phyloP scores from a whole-genome alignment of 2,329 filamentous ascomycete genomes.

The Sordariomycetes sp. region DNA sequence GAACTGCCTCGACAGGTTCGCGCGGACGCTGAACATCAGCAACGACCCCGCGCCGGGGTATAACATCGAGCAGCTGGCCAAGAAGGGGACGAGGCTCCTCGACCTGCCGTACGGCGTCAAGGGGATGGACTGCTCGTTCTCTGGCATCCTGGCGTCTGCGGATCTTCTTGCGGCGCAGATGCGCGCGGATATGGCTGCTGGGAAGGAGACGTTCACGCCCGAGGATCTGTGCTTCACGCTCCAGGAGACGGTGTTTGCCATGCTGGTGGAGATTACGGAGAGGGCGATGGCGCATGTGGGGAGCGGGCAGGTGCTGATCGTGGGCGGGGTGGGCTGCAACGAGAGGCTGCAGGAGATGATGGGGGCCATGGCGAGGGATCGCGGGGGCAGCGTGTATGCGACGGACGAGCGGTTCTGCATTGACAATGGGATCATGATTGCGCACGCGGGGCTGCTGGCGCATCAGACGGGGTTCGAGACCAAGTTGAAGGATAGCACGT shows the following conservation, averaged over 20 bases:
- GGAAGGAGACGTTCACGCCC: conserved; percentile 50
- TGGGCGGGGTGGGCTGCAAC: conserved; percentile 93
- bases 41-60: conserved; percentile 96
- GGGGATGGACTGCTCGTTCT: conserved; percentile 97
- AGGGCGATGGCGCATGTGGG: conserved; percentile 97
- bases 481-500: conserved; percentile 66
- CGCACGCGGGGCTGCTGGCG: conserved; percentile 81
- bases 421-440: conserved; percentile 99
- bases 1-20: conserved; percentile 94
- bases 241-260: conserved; percentile 90
- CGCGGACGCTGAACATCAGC: conserved; percentile 76
- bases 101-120: conserved; percentile 95
- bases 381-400: conserved; percentile 82
- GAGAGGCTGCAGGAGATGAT: conserved; percentile 96
- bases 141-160: conserved; percentile 73
- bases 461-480: conserved; percentile 72
- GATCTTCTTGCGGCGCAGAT: conserved; percentile 68
- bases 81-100: conserved; percentile 57
- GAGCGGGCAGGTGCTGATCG: conserved; percentile 78
- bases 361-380: conserved; percentile 82
- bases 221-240: conserved; percentile 87
- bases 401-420: conserved; percentile 98
- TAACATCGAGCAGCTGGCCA: conserved; percentile 91
- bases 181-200: conserved; percentile 29
- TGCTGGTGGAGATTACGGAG: conserved; percentile 98